A percentile compares a stretch with the other conserved stretches of the same genome.
Evolutionary conservation across 2,329 filamentous ascomycete genomes (phyloP).

Genomic region (Cytospora piceae): DNA sequence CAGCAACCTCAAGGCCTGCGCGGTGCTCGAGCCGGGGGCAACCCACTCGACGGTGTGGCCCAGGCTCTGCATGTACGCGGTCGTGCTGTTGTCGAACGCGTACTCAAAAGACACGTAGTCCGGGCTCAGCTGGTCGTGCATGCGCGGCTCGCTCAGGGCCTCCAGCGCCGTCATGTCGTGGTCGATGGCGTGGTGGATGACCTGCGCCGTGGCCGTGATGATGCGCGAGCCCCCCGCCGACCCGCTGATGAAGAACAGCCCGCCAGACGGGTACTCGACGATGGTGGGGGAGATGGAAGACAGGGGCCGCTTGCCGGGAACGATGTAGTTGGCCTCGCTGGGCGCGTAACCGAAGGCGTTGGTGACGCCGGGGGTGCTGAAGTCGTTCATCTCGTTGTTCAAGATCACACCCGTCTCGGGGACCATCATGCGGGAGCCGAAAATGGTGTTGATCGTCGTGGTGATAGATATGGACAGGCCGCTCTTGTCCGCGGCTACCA

Average conservation of each 20-base stretch:
- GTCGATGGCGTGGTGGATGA: conserved; percentile 74
- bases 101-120: conserved; percentile 71
- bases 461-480: conserved; percentile 78
- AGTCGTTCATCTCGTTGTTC: conserved; percentile 69
- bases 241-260: conserved; percentile 70
- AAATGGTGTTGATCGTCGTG: conserved; percentile 80
- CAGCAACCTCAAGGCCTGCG: conserved; percentile 68
- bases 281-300: conserved; percentile 73
- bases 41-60: conserved; percentile 78
- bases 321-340: conserved; percentile 73
- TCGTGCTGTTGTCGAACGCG: conserved; percentile 66
- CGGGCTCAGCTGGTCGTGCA: conserved; percentile 84
- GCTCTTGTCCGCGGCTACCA: conserved; percentile 68
- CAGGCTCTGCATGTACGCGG: conserved; percentile 62
- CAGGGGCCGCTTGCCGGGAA: conserved; percentile 76
- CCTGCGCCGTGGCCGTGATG: conserved; percentile 77
- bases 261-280: conserved; percentile 52
- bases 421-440: conserved; percentile 75
- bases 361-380: conserved; percentile 71
- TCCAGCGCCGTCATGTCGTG: conserved; percentile 59
- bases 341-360: conserved; percentile 82
- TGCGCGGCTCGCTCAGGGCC: conserved; percentile 67
- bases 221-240: conserved; percentile 83
- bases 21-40: conserved; percentile 64
- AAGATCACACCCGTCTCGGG: conserved; percentile 83